These are phyloP conservation scores for Peniophora sp. DNA, from an alignment of 1,284 basidiomycete species.

Conservation along the genomic window DNA sequence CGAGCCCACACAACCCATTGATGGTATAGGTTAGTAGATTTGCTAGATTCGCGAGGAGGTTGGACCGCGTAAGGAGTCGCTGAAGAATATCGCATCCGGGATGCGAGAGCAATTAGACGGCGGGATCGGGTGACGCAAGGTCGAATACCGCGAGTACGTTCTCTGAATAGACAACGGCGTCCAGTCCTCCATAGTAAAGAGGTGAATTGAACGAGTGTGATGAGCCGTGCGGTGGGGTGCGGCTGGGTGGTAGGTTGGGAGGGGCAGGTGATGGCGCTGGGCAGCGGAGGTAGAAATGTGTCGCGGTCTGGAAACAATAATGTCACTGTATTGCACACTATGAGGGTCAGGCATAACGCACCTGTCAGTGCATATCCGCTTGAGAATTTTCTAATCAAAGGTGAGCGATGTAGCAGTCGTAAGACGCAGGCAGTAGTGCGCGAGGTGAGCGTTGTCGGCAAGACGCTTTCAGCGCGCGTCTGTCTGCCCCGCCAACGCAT, in stretches of 20 bases:
- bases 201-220: constrained; percentile 67
- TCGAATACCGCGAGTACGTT: no score
- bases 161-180: constrained; percentile 77
- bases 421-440: no score
- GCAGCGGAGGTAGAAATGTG: constrained; percentile 81
- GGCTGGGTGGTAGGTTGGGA: constrained; percentile 81
- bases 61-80: no score
- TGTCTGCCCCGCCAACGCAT: no score
- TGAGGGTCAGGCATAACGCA: constrained; percentile 25
- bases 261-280: constrained; percentile 82
- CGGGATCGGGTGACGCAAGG: constrained; percentile 72
- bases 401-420: no score
- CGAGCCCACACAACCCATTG: constrained; percentile 71
- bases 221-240: constrained; percentile 61
- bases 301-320: constrained; percentile 65
- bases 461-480: no score
- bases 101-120: constrained; percentile 51
- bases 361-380: constrained; percentile 77
- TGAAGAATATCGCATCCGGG: no score
- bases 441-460: no score
- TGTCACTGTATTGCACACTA: constrained; percentile 2
- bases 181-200: constrained; percentile 72
- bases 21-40: constrained; percentile 74
- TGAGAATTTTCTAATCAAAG: constrained; percentile 75
- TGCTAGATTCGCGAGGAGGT: constrained; percentile 65